Conservation (phyloP, 1,284 basidiomycete genomes). For the Cutaneotrichosporon daszewskae region DNA sequence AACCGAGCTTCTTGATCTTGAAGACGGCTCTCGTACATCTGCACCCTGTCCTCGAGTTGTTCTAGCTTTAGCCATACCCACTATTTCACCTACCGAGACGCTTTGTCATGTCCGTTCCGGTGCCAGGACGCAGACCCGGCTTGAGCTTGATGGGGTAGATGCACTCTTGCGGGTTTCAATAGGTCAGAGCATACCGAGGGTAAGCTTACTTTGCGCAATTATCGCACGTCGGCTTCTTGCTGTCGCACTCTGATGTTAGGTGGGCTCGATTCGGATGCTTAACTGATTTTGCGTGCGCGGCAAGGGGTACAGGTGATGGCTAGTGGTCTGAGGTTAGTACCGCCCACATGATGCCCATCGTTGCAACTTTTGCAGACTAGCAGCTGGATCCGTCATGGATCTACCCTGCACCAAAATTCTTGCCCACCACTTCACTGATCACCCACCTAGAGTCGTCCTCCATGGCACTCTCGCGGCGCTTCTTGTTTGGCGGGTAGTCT, state of each 20-base stretch:
- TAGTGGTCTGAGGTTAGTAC: constrained; percentile 5
- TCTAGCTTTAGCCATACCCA: constrained; percentile 16
- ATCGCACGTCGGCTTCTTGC: constrained; percentile 41
- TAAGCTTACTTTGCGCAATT: constrained; percentile 41
- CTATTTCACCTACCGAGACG: constrained; percentile 33
- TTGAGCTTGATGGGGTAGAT: constrained; percentile 44
- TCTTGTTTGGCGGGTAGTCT: neutral
- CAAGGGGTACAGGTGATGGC: constrained; percentile 20
- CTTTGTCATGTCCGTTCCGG: constrained; percentile 41
- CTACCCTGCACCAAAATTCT: no score
- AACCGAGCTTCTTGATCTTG: constrained; percentile 34
- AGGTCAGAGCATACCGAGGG: neutral
- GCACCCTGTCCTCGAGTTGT: constrained; percentile 35
- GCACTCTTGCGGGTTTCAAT: constrained; percentile 37
- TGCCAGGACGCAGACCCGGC: constrained; percentile 45
- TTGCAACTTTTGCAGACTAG: no score
- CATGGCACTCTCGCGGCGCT: neutral
- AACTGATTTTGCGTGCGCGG: constrained; percentile 18
- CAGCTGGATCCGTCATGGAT: no score
- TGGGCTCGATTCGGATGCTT: neutral
- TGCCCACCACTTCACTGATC: no score
- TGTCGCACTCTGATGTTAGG: constrained; percentile 38
- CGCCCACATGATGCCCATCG: no score
- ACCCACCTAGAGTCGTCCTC: constrained; percentile 2
- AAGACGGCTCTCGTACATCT: constrained; percentile 28